phyloP scores from a whole-genome alignment of 2,329 filamentous ascomycete genomes.

The Aspergillus thermomutatus region DNA sequence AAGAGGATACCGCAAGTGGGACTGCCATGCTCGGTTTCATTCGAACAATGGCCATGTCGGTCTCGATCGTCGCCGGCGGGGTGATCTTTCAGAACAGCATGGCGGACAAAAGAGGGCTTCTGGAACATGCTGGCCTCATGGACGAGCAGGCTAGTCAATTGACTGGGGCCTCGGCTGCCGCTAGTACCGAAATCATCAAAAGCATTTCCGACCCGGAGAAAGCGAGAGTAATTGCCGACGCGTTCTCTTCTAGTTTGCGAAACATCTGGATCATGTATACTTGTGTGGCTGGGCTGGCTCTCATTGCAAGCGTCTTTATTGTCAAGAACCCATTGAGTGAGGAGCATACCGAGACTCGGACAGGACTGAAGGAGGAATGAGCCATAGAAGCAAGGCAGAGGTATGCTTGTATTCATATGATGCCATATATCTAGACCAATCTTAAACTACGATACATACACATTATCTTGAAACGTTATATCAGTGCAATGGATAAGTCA shows the following conservation, averaged over 20 bases:
- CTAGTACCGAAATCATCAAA: slow-evolving; percentile 43
- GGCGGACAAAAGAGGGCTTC: slow-evolving; percentile 24
- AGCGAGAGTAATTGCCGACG: slow-evolving; percentile 37
- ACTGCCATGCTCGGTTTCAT: slow-evolving; percentile 53
- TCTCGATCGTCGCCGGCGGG: slow-evolving; percentile 67
- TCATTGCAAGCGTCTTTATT: slow-evolving; percentile 46
- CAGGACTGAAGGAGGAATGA: slow-evolving; percentile 30
- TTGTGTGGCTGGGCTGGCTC: slow-evolving; percentile 37
- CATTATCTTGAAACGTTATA: too few species aligned
- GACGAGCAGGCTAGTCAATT: slow-evolving; percentile 21
- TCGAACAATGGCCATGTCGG: slow-evolving; percentile 64
- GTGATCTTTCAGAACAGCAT: slow-evolving; percentile 69
- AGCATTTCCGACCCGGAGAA: slow-evolving; percentile 36
- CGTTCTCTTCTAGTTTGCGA: slow-evolving; percentile 47
- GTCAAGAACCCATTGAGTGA: slow-evolving; percentile 44
- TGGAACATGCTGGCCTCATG: slow-evolving; percentile 49
- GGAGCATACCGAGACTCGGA: slow-evolving; percentile 51
- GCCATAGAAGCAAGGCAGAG: background rate
- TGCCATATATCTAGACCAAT: too few species aligned
- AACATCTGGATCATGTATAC: slow-evolving; percentile 51
- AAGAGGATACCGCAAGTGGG: slow-evolving; percentile 48
- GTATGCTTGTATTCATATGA: too few species aligned
- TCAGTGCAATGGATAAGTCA: too few species aligned
- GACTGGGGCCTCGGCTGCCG: slow-evolving; percentile 43
- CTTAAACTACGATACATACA: too few species aligned